These are phyloP conservation scores for Ustilago vetiveriae DNA, from an alignment of 1,284 basidiomycete genomes.

Conservation along the genomic window DNA sequence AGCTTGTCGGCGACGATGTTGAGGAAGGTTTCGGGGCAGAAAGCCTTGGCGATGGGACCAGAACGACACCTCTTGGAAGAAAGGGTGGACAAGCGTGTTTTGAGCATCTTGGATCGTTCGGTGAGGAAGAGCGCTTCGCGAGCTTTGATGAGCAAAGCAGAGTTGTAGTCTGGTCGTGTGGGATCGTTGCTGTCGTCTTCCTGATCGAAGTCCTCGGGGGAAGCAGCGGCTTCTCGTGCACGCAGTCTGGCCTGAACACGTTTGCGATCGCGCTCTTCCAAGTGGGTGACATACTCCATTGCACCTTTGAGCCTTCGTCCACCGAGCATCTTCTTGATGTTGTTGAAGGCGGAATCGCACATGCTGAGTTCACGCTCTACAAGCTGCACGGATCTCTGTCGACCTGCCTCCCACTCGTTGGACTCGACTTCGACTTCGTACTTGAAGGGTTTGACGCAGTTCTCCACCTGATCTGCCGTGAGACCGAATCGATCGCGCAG, in stretches of 20 bases:
- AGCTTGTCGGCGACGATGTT: conserved; percentile 96
- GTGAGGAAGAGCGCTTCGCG: conserved; percentile 88
- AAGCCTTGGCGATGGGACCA: conserved; percentile 83
- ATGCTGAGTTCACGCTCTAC: conserved; percentile 84
- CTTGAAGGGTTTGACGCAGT: conserved; percentile 99
- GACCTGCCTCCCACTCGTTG: conserved; percentile 88
- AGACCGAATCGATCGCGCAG: conserved; percentile 88
- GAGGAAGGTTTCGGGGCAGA: conserved; percentile 97
- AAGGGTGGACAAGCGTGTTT: conserved; percentile 82
- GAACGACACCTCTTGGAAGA: conserved; percentile 85
- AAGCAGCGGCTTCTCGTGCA: conserved; percentile 24
- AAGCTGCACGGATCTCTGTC: conserved; percentile 78
- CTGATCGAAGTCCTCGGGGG: conserved; percentile 2
- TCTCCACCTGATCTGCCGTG: conserved; percentile 98
- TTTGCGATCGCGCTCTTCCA: conserved; percentile 84
- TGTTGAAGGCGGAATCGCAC: conserved; percentile 85
- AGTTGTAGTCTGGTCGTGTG: conserved; percentile 75
- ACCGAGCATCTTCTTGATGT: conserved; percentile 86
- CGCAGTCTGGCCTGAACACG: conserved; percentile 68
- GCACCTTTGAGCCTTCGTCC: conserved; percentile 80
- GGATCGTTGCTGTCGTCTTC: conserved; percentile 69
- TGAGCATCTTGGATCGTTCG: conserved; percentile 83
- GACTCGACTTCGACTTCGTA: conserved; percentile 84
- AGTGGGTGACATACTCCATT: conserved; percentile 80
- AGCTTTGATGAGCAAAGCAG: conserved; percentile 75